Evolutionary conservation across 2,329 filamentous ascomycete genomes (phyloP).

Genomic region (Talaromyces atroroseus): DNA sequence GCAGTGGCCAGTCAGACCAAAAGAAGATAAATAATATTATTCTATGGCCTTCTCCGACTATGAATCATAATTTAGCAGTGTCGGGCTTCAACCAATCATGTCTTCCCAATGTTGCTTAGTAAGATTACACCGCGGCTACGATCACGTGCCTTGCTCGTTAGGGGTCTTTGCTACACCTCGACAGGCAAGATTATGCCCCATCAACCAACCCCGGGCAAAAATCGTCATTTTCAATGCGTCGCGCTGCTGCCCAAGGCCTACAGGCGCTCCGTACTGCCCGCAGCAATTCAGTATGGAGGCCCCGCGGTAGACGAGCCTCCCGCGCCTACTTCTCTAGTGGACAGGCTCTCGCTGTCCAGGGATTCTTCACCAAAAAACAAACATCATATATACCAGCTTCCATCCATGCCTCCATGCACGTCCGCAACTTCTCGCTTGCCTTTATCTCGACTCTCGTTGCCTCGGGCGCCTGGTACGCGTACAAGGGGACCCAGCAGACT

Average conservation of each 20-base stretch:
- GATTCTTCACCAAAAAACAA: conserved; percentile 28
- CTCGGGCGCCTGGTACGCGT: conserved; percentile 46
- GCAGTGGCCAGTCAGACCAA: background rate
- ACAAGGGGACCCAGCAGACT: conserved; percentile 33
- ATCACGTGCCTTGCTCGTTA: background rate
- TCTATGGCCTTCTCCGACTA: background rate
- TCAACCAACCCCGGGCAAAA: background rate
- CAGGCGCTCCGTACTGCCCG: conserved; percentile 45
- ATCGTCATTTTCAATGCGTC: conserved; percentile 39
- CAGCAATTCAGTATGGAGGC: conserved; percentile 40
- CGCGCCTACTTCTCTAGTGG: conserved; percentile 33
- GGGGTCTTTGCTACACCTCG: background rate
- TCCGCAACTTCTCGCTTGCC: conserved; percentile 45
- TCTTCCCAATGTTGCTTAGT: background rate
- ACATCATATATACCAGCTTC: conserved; percentile 30
- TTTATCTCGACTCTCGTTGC: conserved; percentile 45
- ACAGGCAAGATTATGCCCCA: background rate
- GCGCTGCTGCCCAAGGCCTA: conserved; percentile 30
- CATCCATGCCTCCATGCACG: conserved; percentile 44
- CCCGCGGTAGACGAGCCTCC: conserved; percentile 32
- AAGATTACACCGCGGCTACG: background rate
- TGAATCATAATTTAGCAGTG: conserved; percentile 7
- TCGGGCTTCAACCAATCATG: conserved; percentile 14
- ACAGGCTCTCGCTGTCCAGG: conserved; percentile 33
- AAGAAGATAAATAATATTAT: background rate